A percentile compares a stretch with the other conserved stretches of the same genome.
Evolutionary conservation across 78 protist species (phyloP).

Genomic region (Polysphondylium violaceum): DNA sequence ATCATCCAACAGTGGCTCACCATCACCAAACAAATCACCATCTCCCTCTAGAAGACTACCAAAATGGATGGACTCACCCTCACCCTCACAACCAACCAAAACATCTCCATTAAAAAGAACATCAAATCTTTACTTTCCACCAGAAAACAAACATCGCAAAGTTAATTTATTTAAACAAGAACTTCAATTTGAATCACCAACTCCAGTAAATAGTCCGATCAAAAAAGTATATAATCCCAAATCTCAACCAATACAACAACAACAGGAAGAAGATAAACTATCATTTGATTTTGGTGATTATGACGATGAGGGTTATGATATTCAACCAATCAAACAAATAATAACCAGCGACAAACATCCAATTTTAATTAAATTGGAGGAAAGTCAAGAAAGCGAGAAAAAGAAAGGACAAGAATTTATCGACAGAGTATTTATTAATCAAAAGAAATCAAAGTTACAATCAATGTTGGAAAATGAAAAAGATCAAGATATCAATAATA

Average conservation of each 20-base stretch:
- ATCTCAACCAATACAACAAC: neutral
- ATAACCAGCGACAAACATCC: neutral
- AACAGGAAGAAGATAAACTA: neutral
- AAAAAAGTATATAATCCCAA: neutral
- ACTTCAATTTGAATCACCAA: conserved; percentile 23
- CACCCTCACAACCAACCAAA: neutral
- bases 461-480: neutral
- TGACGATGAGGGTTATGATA: conserved; percentile 3
- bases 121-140: conserved; percentile 24
- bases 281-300: neutral
- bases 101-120: conserved; percentile 59
- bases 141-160: conserved; percentile 22
- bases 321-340: neutral
- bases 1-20: neutral
- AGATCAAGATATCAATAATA: neutral
- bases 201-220: neutral
- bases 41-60: conserved; percentile 18
- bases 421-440: neutral
- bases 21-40: conserved; percentile 1
- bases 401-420: neutral
- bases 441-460: neutral
- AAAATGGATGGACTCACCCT: conserved; percentile 15
- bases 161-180: neutral
- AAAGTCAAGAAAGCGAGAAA: neutral
- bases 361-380: neutral